Evolutionary conservation across 2,329 filamentous ascomycete genomes (phyloP).

Genomic region (Hansfordia pulvinata): DNA sequence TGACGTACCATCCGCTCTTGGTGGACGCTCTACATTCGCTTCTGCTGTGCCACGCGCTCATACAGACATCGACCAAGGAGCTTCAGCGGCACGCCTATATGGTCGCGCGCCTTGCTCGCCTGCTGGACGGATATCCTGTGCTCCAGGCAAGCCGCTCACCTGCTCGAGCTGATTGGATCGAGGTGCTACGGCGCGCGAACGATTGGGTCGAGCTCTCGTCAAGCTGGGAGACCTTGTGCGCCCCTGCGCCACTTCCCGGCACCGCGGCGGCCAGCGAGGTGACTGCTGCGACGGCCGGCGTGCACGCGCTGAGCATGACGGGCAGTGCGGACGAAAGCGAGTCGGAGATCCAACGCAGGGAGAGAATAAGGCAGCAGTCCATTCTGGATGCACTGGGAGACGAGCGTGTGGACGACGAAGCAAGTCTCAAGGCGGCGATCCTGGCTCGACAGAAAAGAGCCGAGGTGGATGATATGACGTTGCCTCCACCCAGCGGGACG

Average conservation of each 20-base stretch:
- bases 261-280: conserved; percentile 9
- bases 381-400: conserved; percentile 55
- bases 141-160: conserved; percentile 62
- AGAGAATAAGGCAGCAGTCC: conserved; percentile 48
- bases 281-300: conserved; percentile 14
- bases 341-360: conserved; percentile 39
- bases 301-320: conserved; percentile 21
- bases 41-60: conserved; percentile 64
- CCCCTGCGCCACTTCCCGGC: conserved; percentile 37
- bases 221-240: conserved; percentile 60
- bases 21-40: conserved; percentile 67
- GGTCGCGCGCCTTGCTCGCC: conserved; percentile 59
- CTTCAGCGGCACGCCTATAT: conserved; percentile 70
- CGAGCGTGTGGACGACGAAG: conserved; percentile 54
- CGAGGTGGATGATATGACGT: conserved; percentile 33
- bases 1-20: conserved; percentile 72
- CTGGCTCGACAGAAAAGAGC: conserved; percentile 43
- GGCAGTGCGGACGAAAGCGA: conserved; percentile 20
- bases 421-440: conserved; percentile 49
- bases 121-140: conserved; percentile 69
- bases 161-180: conserved; percentile 67
- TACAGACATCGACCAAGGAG: conserved; percentile 68
- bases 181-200: conserved; percentile 51
- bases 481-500: conserved; percentile 9
- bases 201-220: conserved; percentile 56